Conservation (phyloP, 2,329 filamentous ascomycete species). For the Lasiodiplodia citricola region DNA sequence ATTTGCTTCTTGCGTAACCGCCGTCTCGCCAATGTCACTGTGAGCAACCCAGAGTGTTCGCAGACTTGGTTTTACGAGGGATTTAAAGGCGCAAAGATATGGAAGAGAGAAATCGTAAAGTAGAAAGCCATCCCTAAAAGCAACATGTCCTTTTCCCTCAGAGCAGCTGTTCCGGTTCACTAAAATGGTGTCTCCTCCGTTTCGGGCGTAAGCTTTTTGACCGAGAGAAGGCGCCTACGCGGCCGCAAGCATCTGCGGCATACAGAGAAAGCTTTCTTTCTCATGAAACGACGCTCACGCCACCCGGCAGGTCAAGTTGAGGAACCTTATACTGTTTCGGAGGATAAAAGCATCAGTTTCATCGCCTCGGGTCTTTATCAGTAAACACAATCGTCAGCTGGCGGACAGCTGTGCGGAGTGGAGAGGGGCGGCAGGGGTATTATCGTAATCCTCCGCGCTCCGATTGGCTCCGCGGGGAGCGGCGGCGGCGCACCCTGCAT, state of each 20-base stretch:
- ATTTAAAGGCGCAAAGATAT: neutral
- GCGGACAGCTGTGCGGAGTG: neutral
- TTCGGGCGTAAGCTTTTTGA: constrained; percentile 15
- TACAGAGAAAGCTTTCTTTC: neutral
- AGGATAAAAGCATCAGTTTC: neutral
- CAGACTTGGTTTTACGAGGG: neutral
- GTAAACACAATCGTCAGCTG: neutral
- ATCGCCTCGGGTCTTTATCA: neutral
- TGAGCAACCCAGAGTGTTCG: neutral
- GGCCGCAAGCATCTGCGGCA: neutral
- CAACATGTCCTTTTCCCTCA: too few relatives aligned
- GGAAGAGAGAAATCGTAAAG: too few relatives aligned
- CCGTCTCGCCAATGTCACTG: neutral
- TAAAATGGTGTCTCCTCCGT: neutral
- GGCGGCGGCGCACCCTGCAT: neutral
- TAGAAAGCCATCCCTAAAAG: too few relatives aligned
- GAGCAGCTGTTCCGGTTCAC: neutral
- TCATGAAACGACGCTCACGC: neutral
- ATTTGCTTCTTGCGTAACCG: neutral
- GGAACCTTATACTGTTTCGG: too few relatives aligned
- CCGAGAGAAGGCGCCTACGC: neutral
- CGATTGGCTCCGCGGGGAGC: neutral
- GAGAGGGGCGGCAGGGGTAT: neutral
- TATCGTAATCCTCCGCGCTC: neutral
- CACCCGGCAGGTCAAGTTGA: too few relatives aligned